A percentile compares a stretch with the other conserved stretches of the same genome.
Conservation (phyloP, 2,329 filamentous ascomycete species). For the Xylaria sp. region DNA sequence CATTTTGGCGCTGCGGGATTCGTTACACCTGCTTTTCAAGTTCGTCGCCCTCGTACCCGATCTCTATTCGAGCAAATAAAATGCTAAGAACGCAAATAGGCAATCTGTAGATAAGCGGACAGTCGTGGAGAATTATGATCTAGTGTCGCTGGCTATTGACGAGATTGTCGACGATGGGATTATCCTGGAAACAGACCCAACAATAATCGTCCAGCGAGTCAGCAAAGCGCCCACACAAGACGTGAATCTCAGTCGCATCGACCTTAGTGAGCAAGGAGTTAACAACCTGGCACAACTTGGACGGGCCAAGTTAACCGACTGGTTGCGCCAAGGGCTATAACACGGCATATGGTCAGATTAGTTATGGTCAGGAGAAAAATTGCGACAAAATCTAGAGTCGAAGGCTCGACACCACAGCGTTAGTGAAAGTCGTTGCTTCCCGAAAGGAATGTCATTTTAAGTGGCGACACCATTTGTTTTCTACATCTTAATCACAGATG, state of each 20-base stretch:
- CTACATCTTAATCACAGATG: slow-evolving; percentile 63
- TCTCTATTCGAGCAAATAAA: not conserved
- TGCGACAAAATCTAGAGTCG: slow-evolving; percentile 29
- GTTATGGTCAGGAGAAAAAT: slow-evolving; percentile 15
- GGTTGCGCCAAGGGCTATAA: slow-evolving; percentile 82
- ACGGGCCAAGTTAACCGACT: slow-evolving; percentile 88
- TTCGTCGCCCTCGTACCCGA: slow-evolving; percentile 49
- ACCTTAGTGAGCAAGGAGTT: slow-evolving; percentile 93
- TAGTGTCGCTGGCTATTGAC: slow-evolving; percentile 91
- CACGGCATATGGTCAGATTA: slow-evolving; percentile 33
- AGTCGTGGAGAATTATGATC: slow-evolving; percentile 97
- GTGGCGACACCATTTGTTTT: slow-evolving; percentile 33
- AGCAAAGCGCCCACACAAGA: slow-evolving; percentile 91
- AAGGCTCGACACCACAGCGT: slow-evolving; percentile 38
- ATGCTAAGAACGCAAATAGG: slow-evolving; percentile 53
- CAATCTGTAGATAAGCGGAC: slow-evolving; percentile 97
- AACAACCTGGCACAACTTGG: slow-evolving; percentile 94
- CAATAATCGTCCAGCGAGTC: slow-evolving; percentile 89
- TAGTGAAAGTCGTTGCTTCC: slow-evolving; percentile 36
- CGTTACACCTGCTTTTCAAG: slow-evolving; percentile 91
- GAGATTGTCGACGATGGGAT: slow-evolving; percentile 96
- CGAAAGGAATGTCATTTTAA: slow-evolving; percentile 33
- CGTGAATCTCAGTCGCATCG: slow-evolving; percentile 89
- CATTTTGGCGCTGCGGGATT: slow-evolving; percentile 87
- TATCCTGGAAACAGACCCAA: slow-evolving; percentile 95